Conservation (phyloP, 2,329 filamentous ascomycete species). For the Arthrobotrys conoides region DNA sequence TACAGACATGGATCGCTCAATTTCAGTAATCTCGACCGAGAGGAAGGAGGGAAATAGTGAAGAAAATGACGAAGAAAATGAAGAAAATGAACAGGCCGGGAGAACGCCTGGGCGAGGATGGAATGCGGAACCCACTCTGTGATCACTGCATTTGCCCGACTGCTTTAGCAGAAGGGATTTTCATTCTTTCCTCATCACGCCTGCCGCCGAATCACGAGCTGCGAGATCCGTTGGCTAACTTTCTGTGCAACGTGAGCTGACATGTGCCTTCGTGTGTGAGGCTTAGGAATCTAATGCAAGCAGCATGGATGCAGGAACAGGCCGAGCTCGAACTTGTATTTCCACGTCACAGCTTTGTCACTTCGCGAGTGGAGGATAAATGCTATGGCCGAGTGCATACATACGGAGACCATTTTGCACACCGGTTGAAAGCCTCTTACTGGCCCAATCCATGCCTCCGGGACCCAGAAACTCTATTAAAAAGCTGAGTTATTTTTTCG, state of each 20-base stretch:
- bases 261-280: conserved; percentile 59
- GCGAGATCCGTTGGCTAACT: conserved; percentile 44
- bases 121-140: conserved; percentile 24
- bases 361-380: conserved; percentile 25
- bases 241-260: conserved; percentile 58
- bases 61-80: neutral
- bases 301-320: conserved; percentile 59
- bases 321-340: conserved; percentile 40
- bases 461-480: conserved; percentile 51
- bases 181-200: conserved; percentile 23
- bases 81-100: conserved; percentile 1
- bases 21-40: conserved; percentile 22
- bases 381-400: conserved; percentile 7
- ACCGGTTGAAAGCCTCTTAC: conserved; percentile 49
- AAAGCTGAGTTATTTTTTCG: conserved; percentile 59
- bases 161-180: no score
- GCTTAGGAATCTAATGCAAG: conserved; percentile 51
- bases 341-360: conserved; percentile 49
- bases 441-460: conserved; percentile 40
- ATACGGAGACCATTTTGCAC: conserved; percentile 18
- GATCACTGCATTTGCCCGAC: neutral
- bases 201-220: conserved; percentile 52
- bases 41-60: conserved; percentile 1
- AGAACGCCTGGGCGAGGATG: neutral
- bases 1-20: neutral